These are phyloP conservation scores for Lasiodiplodia sp. DNA, from an alignment of 2,329 filamentous ascomycete genomes.

Conservation along the genomic window DNA sequence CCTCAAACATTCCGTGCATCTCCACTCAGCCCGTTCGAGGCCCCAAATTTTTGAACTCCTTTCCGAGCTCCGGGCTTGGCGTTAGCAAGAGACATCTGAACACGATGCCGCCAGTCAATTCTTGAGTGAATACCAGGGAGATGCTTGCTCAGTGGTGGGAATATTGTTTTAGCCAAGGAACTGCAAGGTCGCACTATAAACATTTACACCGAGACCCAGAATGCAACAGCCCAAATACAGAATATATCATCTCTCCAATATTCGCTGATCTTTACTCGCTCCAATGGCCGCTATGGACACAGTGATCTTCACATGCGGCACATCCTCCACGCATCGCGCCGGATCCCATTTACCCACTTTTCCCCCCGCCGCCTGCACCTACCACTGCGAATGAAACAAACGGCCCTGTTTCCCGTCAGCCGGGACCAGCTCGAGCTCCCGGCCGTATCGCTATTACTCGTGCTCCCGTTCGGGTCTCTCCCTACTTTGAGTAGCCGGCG, in stretches of 20 bases:
- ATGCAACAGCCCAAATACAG: background rate
- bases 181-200: background rate
- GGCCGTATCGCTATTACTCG: background rate
- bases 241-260: background rate
- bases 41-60: background rate
- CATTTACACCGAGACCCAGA: background rate
- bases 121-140: background rate
- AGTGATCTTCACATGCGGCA: background rate
- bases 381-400: background rate
- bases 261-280: background rate
- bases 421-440: background rate
- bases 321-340: conserved; percentile 5
- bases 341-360: background rate
- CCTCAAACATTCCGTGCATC: background rate
- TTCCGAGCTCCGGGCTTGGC: conserved; percentile 5
- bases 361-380: background rate
- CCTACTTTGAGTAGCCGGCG: background rate
- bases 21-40: background rate
- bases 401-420: background rate
- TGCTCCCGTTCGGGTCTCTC: background rate
- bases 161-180: background rate
- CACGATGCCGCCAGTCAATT: background rate
- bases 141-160: background rate
- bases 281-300: background rate
- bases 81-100: background rate